Percentiles rank a stretch among this genome's conserved stretches.
Evolutionary conservation across 768 basidiomycete genomes (phyloP).

Genomic region (Hysterangium stoloniferum): DNA sequence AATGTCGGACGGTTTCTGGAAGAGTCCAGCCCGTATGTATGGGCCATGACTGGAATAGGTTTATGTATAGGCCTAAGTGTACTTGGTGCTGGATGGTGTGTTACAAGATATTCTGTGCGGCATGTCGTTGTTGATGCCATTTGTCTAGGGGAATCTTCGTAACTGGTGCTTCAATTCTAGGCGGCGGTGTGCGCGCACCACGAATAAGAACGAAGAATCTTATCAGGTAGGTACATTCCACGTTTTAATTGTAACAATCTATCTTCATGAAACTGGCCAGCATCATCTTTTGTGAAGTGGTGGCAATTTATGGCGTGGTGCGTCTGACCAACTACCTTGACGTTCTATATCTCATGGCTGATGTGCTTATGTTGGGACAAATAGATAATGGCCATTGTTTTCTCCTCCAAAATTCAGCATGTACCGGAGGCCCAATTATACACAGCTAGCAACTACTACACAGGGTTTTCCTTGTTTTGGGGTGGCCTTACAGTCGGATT

Average conservation of each 20-base stretch:
- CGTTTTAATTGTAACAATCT: background rate
- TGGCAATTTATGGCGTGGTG: constrained; percentile 96
- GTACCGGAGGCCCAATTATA: constrained; percentile 66
- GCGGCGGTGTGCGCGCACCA: constrained; percentile 90
- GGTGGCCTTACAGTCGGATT: constrained; percentile 90
- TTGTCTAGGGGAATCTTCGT: constrained; percentile 87
- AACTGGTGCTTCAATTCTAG: constrained; percentile 93
- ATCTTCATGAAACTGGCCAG: constrained; percentile 34
- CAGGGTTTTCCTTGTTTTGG: constrained; percentile 96
- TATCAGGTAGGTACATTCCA: constrained; percentile 59
- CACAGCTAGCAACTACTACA: constrained; percentile 86
- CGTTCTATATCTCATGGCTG: background rate
- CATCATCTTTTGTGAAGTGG: constrained; percentile 99
- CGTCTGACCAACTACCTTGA: constrained; percentile 23
- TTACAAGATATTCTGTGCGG: constrained; percentile 1
- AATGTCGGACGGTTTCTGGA: constrained; percentile 92
- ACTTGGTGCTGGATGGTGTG: constrained; percentile 91
- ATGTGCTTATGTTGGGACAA: too few species aligned
- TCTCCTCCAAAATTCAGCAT: constrained; percentile 66
- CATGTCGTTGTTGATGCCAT: constrained; percentile 1
- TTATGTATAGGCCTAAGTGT: constrained; percentile 92
- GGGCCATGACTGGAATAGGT: constrained; percentile 86
- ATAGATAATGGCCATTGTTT: constrained; percentile 94
- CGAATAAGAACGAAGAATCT: constrained; percentile 96
- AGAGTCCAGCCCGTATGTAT: constrained; percentile 88